Evolutionary conservation across 306 rosid genomes (phyloP).

Genomic region (Biancaea sappan): DNA sequence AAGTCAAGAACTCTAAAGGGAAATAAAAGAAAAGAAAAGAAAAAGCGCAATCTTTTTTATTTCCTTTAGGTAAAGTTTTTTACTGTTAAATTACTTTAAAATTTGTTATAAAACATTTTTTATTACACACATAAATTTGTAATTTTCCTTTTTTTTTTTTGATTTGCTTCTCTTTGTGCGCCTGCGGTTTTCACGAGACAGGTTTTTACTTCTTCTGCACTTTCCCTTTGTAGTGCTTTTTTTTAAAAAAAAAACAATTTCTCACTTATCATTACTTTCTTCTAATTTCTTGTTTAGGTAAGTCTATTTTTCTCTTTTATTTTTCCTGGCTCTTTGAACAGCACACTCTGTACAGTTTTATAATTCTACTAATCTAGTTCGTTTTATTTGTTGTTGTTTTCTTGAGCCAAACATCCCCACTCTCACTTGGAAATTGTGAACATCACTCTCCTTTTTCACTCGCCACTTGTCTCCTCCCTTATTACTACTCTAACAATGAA

Average conservation of each 20-base stretch:
- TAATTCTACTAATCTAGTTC: background rate
- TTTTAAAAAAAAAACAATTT: background rate
- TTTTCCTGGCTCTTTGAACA: background rate
- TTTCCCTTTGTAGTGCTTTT: background rate
- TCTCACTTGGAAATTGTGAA: constrained; percentile 28
- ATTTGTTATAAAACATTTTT: no score
- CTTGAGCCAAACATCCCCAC: constrained; percentile 21
- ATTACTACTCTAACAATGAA: constrained; percentile 26
- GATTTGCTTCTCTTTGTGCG: background rate
- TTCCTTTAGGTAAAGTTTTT: no score
- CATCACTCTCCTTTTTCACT: constrained; percentile 28
- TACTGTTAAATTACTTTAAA: no score
- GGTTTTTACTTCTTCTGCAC: constrained; percentile 32
- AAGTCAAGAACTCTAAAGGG: constrained; percentile 14
- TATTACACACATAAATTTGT: no score
- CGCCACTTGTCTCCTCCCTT: constrained; percentile 43
- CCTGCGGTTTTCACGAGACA: constrained; percentile 88
- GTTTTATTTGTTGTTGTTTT: background rate
- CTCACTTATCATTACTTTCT: background rate
- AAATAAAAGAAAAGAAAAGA: constrained; percentile 12
- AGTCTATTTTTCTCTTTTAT: background rate
- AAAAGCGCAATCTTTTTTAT: constrained; percentile 39
- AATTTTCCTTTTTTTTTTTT: background rate
- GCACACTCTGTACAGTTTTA: background rate
- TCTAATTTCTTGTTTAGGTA: background rate